These are phyloP conservation scores for Penicillium coprophilum DNA, from an alignment of 495 filamentous ascomycete species.

Conservation along the genomic window DNA sequence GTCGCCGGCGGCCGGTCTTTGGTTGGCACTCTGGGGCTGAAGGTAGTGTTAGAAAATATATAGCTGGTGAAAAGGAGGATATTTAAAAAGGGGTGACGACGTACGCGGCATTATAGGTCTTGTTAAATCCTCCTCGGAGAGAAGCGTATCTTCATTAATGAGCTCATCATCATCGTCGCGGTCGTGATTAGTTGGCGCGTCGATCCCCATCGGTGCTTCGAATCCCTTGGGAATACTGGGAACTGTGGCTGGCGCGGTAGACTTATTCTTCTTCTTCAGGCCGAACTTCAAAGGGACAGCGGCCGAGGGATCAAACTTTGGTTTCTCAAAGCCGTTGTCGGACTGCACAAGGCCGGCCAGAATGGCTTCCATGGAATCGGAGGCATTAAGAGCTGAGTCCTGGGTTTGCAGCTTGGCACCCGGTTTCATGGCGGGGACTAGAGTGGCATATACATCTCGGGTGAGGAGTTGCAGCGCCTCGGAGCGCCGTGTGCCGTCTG, in stretches of 20 bases:
- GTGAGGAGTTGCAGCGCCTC: conserved; percentile 63
- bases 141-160: conserved; percentile 84
- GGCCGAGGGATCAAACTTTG: conserved; percentile 59
- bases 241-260: conserved; percentile 21
- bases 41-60: conserved; percentile 12
- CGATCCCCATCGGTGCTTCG: conserved; percentile 41
- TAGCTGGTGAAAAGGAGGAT: not conserved
- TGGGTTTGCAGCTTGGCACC: conserved; percentile 70
- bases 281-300: conserved; percentile 74
- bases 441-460: conserved; percentile 63
- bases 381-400: conserved; percentile 57
- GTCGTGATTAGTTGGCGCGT: conserved; percentile 27
- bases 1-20: conserved; percentile 83
- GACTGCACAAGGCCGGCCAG: conserved; percentile 74
- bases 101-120: conserved; percentile 72
- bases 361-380: conserved; percentile 63
- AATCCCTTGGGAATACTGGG: conserved; percentile 44
- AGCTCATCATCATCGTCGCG: conserved; percentile 69
- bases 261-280: conserved; percentile 60
- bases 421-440: conserved; percentile 67
- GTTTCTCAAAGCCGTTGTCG: conserved; percentile 67
- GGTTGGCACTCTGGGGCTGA: conserved; percentile 81
- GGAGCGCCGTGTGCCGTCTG: conserved; percentile 56
- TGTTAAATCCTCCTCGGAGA: conserved; percentile 78
- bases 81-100: conserved; percentile 29